Conservation (phyloP, 306 rosid genomes). For the Quercus cerris region DNA sequence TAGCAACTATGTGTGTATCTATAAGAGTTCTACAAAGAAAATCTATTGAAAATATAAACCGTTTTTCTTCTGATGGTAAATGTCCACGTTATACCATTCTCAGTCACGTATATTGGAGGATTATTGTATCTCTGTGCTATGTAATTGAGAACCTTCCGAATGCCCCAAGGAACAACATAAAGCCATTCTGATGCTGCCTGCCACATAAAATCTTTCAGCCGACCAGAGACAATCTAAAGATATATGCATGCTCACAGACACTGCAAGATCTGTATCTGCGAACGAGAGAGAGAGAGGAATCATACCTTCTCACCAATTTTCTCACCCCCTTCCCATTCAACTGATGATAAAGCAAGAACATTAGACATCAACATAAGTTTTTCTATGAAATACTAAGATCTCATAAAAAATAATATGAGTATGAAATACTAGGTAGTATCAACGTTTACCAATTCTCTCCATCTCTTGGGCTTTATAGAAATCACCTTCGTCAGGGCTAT, state of each 20-base stretch:
- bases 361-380: constrained; percentile 16
- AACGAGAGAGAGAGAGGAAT: constrained; percentile 11
- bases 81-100: constrained; percentile 59
- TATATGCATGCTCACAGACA: not conserved
- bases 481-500: constrained; percentile 30
- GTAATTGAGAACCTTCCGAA: constrained; percentile 68
- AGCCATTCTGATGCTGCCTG: constrained; percentile 99
- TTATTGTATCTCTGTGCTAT: constrained; percentile 57
- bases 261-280: no score
- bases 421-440: not conserved
- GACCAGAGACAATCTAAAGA: not conserved
- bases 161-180: constrained; percentile 95
- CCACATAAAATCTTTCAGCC: constrained; percentile 22
- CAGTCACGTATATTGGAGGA: constrained; percentile 64
- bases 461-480: constrained; percentile 51
- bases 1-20: not conserved
- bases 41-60: not conserved
- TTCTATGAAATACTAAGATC: not conserved
- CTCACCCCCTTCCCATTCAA: constrained; percentile 83
- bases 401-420: not conserved
- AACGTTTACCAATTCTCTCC: constrained; percentile 60
- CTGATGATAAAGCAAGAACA: constrained; percentile 41
- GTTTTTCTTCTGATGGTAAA: not conserved
- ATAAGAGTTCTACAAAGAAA: not conserved
- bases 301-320: constrained; percentile 81